Conservation (phyloP, 495 filamentous ascomycete species). For the Penicillium malachiteum region DNA sequence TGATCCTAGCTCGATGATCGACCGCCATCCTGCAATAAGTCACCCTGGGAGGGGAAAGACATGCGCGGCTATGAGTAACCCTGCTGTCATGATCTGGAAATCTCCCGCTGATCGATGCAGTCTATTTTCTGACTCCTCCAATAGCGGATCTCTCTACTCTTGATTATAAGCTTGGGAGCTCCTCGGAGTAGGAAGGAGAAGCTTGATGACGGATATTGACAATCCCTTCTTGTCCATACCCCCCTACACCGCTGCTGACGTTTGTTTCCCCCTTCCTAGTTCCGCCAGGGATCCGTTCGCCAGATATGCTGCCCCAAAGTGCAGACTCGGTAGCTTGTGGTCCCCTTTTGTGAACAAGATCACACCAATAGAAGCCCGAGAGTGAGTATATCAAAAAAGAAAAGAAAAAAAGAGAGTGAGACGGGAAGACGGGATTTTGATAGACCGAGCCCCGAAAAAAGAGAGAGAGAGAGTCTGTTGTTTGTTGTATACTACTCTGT, state of each 20-base stretch:
- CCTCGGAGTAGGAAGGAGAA: constrained; percentile 23
- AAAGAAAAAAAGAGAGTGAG: constrained; percentile 14
- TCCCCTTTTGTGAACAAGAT: constrained; percentile 28
- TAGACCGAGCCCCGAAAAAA: background rate
- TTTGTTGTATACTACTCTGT: too few species aligned
- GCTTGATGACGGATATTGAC: constrained; percentile 33
- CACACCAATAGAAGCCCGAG: constrained; percentile 7
- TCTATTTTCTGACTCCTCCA: constrained; percentile 50
- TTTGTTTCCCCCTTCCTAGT: constrained; percentile 7
- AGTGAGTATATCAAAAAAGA: background rate
- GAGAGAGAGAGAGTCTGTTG: background rate
- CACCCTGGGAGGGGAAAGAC: constrained; percentile 35
- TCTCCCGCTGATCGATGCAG: constrained; percentile 42
- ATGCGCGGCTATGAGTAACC: constrained; percentile 46
- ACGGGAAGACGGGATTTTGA: background rate
- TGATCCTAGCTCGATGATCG: constrained; percentile 44
- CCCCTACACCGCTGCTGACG: constrained; percentile 19
- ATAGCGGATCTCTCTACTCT: constrained; percentile 34
- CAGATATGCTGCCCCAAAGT: constrained; percentile 38
- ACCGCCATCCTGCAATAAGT: constrained; percentile 48
- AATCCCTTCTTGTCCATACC: constrained; percentile 7
- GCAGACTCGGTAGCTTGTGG: constrained; percentile 20
- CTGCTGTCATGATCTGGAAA: constrained; percentile 46
- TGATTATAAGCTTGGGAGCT: constrained; percentile 42
- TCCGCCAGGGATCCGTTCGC: constrained; percentile 16